phyloP scores from a whole-genome alignment of 2,329 filamentous ascomycete genomes.

The Trichoderma koningii region DNA sequence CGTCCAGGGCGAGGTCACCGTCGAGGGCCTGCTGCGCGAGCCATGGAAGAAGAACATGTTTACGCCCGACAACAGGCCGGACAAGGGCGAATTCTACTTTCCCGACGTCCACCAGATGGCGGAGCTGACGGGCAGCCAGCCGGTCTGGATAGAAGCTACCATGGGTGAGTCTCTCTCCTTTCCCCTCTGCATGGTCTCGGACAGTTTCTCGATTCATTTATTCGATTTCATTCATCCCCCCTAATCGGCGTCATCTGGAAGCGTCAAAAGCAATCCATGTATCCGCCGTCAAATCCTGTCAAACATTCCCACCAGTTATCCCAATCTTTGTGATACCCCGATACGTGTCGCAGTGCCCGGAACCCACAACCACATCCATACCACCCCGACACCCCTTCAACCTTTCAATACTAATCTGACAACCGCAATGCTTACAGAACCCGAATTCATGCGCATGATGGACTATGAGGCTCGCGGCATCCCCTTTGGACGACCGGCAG shows the following conservation, averaged over 20 bases:
- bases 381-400: neutral
- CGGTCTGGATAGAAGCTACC: constrained; percentile 94
- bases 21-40: constrained; percentile 82
- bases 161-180: constrained; percentile 71
- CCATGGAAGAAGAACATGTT: constrained; percentile 99
- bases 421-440: constrained; percentile 54
- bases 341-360: too few relatives aligned
- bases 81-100: constrained; percentile 88
- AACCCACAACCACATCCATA: neutral
- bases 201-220: too few relatives aligned
- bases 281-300: neutral
- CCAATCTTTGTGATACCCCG: neutral
- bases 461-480: constrained; percentile 79
- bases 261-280: neutral
- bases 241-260: neutral
- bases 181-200: too few relatives aligned
- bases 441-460: constrained; percentile 74
- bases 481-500: constrained; percentile 82
- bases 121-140: constrained; percentile 73
- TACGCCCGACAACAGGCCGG: constrained; percentile 84
- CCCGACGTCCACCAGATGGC: constrained; percentile 95
- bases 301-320: neutral
- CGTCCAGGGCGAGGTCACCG: constrained; percentile 68
- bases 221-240: neutral
- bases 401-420: too few relatives aligned